Conservation (phyloP, 176 grass and related monocot species). For the Calamus simplicifolius region DNA sequence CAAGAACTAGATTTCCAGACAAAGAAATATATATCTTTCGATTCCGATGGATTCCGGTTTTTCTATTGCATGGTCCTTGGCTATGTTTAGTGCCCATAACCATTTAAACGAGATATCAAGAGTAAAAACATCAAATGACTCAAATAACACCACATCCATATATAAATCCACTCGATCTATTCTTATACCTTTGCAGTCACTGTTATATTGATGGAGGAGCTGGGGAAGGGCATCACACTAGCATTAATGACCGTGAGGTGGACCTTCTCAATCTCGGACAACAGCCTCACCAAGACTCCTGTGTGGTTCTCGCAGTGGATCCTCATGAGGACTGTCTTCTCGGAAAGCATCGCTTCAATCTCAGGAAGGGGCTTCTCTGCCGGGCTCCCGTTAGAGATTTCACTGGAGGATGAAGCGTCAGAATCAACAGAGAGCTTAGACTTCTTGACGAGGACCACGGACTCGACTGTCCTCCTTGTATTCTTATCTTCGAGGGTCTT, state of each 20-base stretch:
- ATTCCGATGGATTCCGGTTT: no score
- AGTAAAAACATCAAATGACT: no score
- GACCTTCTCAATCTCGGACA: constrained; percentile 29
- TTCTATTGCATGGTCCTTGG: no score
- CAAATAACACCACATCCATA: no score
- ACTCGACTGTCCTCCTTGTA: background rate
- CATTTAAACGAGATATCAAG: no score
- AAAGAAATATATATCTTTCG: no score
- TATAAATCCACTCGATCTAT: no score
- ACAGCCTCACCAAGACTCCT: constrained; percentile 14
- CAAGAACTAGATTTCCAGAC: no score
- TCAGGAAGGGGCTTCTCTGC: background rate
- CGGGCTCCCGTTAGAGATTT: background rate
- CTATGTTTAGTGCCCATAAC: no score
- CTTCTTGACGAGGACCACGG: constrained; percentile 11
- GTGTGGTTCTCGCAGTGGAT: constrained; percentile 23
- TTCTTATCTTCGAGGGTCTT: constrained; percentile 20
- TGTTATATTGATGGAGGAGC: constrained; percentile 20
- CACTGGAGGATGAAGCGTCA: constrained; percentile 7
- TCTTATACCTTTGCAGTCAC: constrained; percentile 21
- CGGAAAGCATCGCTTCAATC: constrained; percentile 16
- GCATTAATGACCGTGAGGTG: constrained; percentile 18
- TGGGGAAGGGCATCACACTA: constrained; percentile 18
- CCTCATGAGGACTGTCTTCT: constrained; percentile 19
- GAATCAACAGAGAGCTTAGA: constrained; percentile 2